Evolutionary conservation across 768 basidiomycete genomes (phyloP), one percentile per base, ranked within the genome.

Genomic region (Agaricus blazei): DNA sequence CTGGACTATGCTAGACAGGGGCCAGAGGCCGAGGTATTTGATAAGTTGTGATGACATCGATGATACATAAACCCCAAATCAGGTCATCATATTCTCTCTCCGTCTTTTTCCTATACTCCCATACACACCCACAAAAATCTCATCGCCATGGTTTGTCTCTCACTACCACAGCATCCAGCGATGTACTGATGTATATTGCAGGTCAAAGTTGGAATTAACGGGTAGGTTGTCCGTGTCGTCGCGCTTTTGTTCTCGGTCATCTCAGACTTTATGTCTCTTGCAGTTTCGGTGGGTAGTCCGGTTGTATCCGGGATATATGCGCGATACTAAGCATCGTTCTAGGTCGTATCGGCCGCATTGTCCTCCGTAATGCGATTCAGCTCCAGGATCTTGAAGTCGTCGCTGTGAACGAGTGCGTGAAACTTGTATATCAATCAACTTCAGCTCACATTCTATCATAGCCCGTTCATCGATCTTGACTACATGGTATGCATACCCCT

Each of bases 291-390:
- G 68, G 68, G 87, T 66, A 4, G 43, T 19, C 52, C 19, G 43
- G 14, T 44, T 27, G 37, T 31, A 6, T 34, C 48, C 28, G 40
- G 41, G 37, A 19, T 49, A 19, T 12, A 11, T 43, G n/a, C 6
- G 14, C 27, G 31, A 48, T 37, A 26, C 44, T 63, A n/a, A 66
- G 40, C 5, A 7, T 43, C 47, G 29, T 23, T 48, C 9, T 52
- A 93, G 96, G 96, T 81, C 96, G 97, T 81, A 98, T 98, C 70
- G 96, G 97, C 72, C 96, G 97, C 75, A 96, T 98, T 71, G 97
- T 98, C 62, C 79, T 89, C 73, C 89, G 97, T 64, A 98, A 98
- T 80, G 94, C 95, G 50, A 80, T 97, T 64, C 76, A 83, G 63
- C 74, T 82, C 67, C 70, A 76, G 52, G 84, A 85, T 51, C 80